Percentiles rank a stretch among this genome's conserved stretches.
Conservation (phyloP, 2,329 filamentous ascomycete genomes). For the Sclerotinia borealis region DNA sequence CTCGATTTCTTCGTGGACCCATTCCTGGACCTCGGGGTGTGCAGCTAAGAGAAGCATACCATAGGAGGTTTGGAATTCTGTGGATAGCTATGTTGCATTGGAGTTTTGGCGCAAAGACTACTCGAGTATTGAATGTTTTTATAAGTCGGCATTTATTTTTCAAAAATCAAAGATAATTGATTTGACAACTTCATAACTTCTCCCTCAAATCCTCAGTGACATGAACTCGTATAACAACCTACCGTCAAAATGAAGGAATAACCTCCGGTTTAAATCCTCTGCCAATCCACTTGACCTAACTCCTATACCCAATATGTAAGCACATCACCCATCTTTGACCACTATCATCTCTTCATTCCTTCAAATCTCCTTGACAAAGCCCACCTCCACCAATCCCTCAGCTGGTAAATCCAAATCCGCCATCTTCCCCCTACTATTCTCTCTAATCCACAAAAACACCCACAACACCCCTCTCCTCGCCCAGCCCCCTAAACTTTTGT, state of each 20-base stretch:
- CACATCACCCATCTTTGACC: not conserved
- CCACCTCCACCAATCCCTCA: constrained; percentile 60
- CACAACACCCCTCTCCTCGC: constrained; percentile 43
- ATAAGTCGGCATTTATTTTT: no score
- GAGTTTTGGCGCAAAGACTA: no score
- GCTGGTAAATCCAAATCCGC: constrained; percentile 53
- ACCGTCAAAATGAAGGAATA: no score
- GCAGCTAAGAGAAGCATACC: constrained; percentile 20
- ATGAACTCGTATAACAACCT: no score
- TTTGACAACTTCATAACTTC: no score
- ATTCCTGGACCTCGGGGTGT: constrained; percentile 12
- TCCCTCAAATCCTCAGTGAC: no score
- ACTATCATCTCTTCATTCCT: not conserved
- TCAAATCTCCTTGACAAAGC: constrained; percentile 61
- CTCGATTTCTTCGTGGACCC: constrained; percentile 16
- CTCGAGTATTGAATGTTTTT: no score
- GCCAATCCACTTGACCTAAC: not conserved
- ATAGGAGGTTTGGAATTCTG: no score
- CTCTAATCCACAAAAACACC: constrained; percentile 57
- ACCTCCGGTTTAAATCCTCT: no score
- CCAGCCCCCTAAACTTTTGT: constrained; percentile 29
- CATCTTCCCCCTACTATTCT: constrained; percentile 61
- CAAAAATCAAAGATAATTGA: no score
- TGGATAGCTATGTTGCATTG: no score
- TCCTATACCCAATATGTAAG: not conserved